Conservation (phyloP, 176 grass and related monocot genomes). For the Oryza meridionalis region DNA sequence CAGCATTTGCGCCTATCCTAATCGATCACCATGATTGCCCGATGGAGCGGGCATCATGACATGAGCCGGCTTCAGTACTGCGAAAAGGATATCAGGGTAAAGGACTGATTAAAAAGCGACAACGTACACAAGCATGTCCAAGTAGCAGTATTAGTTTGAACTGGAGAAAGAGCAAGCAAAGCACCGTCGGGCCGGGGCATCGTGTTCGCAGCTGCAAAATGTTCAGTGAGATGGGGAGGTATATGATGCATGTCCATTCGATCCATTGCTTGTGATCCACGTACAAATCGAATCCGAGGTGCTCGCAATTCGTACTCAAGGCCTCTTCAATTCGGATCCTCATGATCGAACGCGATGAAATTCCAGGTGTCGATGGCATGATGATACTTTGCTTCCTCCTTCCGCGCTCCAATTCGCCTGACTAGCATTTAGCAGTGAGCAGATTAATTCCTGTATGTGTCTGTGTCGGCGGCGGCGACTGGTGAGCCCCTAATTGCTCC, state of each 20-base stretch:
- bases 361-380: too few species aligned
- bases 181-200: too few species aligned
- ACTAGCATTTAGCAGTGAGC: too few species aligned
- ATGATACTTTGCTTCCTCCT: neutral
- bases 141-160: neutral
- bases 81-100: neutral
- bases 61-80: neutral
- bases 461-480: too few species aligned
- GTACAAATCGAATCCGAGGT: slow-evolving; percentile 7
- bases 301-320: neutral
- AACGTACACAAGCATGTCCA: neutral
- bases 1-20: neutral
- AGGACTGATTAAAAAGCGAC: neutral
- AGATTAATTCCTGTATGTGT: neutral
- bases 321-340: too few species aligned
- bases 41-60: slow-evolving; percentile 34
- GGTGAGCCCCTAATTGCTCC: too few species aligned
- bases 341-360: too few species aligned
- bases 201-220: too few species aligned
- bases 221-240: too few species aligned
- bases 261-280: slow-evolving; percentile 31
- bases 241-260: too few species aligned
- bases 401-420: neutral
- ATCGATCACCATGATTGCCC: slow-evolving; percentile 14
- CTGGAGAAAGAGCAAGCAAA: too few species aligned